Evolutionary conservation across 2,329 filamentous ascomycete genomes (phyloP).

Genomic region (Clonostachys byssicola): DNA sequence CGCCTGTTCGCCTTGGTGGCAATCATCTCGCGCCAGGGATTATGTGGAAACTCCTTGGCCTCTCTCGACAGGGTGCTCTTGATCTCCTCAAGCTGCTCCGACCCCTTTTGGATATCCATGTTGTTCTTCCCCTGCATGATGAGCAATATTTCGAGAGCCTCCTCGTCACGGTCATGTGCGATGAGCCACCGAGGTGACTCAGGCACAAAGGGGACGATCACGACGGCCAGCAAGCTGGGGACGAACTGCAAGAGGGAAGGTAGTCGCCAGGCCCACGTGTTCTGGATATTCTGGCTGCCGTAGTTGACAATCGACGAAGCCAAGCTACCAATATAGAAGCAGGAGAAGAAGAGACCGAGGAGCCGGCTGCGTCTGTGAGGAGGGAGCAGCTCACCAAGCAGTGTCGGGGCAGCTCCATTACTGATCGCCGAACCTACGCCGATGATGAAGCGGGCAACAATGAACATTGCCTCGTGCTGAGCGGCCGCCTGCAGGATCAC

Average conservation of each 20-base stretch:
- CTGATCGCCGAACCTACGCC: conserved; percentile 38
- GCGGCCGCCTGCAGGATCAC: conserved; percentile 40
- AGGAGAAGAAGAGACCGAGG: conserved; percentile 13
- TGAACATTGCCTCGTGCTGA: conserved; percentile 46
- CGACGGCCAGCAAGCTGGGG: conserved; percentile 11
- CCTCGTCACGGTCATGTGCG: conserved; percentile 17
- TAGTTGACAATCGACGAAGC: conserved; percentile 18
- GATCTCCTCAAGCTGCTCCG: conserved; percentile 11
- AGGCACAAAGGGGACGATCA: conserved; percentile 7
- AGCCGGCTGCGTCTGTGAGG: conserved; percentile 9
- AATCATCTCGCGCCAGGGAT: conserved; percentile 17
- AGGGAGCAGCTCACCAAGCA: conserved; percentile 43
- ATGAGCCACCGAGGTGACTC: conserved; percentile 29
- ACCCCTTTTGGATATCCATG: conserved; percentile 6
- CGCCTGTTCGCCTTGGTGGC: conserved; percentile 13
- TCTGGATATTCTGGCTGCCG: conserved; percentile 16
- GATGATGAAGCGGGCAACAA: conserved; percentile 37
- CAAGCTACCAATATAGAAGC: conserved; percentile 20
- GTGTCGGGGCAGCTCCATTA: conserved; percentile 36
- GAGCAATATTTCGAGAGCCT: conserved; percentile 26
- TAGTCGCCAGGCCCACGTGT: conserved; percentile 24
- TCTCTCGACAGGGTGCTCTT: conserved; percentile 13
- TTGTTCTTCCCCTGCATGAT: conserved; percentile 35
- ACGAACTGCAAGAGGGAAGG: conserved; percentile 21
- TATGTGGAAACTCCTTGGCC: conserved; percentile 13